phyloP scores from a whole-genome alignment of 1,284 basidiomycete genomes.

The Ustilago trichophora region DNA sequence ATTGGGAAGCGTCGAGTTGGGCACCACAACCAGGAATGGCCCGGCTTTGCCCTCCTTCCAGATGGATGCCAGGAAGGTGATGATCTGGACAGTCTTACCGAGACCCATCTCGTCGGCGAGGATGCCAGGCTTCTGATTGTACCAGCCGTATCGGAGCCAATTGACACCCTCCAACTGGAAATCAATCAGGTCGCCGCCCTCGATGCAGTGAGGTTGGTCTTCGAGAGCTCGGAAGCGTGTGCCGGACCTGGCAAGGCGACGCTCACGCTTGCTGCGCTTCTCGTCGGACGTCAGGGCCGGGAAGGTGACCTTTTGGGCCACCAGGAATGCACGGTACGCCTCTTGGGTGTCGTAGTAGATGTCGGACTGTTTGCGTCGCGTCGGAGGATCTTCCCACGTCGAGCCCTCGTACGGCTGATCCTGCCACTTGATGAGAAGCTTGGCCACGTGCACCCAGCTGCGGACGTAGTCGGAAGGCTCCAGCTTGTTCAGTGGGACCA shows the following conservation, averaged over 20 bases:
- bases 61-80: conserved; percentile 84
- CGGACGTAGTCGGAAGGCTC: conserved; percentile 27
- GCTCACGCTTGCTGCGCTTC: conserved; percentile 53
- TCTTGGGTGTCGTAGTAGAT: conserved; percentile 74
- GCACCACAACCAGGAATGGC: conserved; percentile 88
- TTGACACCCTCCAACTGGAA: conserved; percentile 86
- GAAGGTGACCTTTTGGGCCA: conserved; percentile 74
- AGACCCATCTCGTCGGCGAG: conserved; percentile 93
- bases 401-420: conserved; percentile 89
- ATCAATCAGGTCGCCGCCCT: conserved; percentile 67
- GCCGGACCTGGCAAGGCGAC: conserved; percentile 26
- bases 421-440: conserved; percentile 77
- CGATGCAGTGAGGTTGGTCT: conserved; percentile 68
- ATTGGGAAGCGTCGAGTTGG: conserved; percentile 90
- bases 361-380: conserved; percentile 71
- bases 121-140: conserved; percentile 83
- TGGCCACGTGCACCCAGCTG: conserved; percentile 35
- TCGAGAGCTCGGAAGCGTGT: conserved; percentile 63
- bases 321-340: conserved; percentile 76
- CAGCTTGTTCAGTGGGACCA: conserved; percentile 17
- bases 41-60: conserved; percentile 69
- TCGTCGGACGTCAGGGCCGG: conserved; percentile 68
- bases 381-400: conserved; percentile 85
- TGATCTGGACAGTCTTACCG: conserved; percentile 93
- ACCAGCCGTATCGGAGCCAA: conserved; percentile 73